Conservation (phyloP, 306 rosid genomes). For the Prunus persica region Prunus_persica_NCBIv2 NC_034010.1:11314001-11314500, state of each 20-base stretch:
- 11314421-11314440: conserved; percentile 72
- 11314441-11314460: conserved; percentile 80
- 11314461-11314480: conserved; percentile 55
- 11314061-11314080: conserved; percentile 94
- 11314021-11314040: conserved; percentile 45
- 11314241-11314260: conserved; percentile 17
- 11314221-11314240: not conserved
- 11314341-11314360: conserved; percentile 39
- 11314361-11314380: conserved; percentile 33
- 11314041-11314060: conserved; percentile 63
- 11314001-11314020: conserved; percentile 38
- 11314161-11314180: conserved; percentile 10
- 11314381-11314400: conserved; percentile 41
- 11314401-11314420: conserved; percentile 43
- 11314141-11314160: conserved; percentile 20
- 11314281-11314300: conserved; percentile 39
- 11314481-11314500: not conserved
- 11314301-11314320: conserved; percentile 37
- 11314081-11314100: conserved; percentile 82
- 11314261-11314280: conserved; percentile 50
- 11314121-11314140: conserved; percentile 26
- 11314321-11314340: conserved; percentile 29
- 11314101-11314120: conserved; percentile 73
- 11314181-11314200: not conserved
- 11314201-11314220: not conserved